phyloP scores from a whole-genome alignment of 305 asterid species.

The Solanum hybrid region DNA sequence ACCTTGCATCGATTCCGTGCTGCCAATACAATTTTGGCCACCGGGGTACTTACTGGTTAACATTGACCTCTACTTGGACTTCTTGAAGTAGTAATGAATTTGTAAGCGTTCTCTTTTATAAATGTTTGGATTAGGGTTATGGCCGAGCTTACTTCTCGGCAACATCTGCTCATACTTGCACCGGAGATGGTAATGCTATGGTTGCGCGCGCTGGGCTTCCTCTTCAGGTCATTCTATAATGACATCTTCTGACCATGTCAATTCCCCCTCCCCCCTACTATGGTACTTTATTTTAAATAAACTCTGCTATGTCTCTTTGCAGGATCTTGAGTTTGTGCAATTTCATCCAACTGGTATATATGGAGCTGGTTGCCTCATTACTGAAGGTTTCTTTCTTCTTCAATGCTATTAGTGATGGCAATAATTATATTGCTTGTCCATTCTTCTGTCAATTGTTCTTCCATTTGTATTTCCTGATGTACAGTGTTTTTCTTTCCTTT shows the following conservation, averaged over 20 bases:
- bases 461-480: neutral
- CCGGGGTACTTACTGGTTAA: slow-evolving; percentile 57
- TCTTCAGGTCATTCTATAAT: slow-evolving; percentile 55
- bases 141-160: slow-evolving; percentile 98
- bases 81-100: slow-evolving; percentile 4
- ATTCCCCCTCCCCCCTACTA: neutral
- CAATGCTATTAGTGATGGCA: neutral
- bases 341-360: slow-evolving; percentile 98
- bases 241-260: neutral
- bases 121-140: slow-evolving; percentile 55
- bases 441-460: neutral
- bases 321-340: slow-evolving; percentile 97
- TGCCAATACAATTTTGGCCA: slow-evolving; percentile 88
- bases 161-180: slow-evolving; percentile 99
- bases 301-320: slow-evolving; percentile 15
- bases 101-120: neutral
- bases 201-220: slow-evolving; percentile 98
- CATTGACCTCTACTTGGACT: neutral
- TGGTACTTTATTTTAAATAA: neutral
- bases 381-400: slow-evolving; percentile 61
- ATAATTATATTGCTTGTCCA: neutral
- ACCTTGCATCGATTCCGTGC: slow-evolving; percentile 92
- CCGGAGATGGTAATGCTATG: slow-evolving; percentile 99
- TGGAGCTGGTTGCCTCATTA: slow-evolving; percentile 99
- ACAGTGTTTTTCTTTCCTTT: neutral